phyloP scores from a whole-genome alignment of 2,329 filamentous ascomycete genomes.

The Rhynchosporium graminicola region DNA sequence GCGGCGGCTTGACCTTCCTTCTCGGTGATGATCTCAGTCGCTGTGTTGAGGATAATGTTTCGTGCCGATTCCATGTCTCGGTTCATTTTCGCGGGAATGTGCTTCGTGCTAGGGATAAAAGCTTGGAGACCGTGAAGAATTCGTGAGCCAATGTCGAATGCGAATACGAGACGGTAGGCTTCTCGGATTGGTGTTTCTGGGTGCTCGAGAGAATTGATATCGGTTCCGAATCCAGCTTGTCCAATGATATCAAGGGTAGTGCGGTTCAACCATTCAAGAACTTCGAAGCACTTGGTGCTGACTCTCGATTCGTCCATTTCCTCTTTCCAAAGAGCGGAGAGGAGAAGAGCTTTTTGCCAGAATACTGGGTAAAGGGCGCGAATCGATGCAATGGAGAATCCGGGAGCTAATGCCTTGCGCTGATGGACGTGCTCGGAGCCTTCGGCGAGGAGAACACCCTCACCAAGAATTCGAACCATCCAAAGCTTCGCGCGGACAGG shows the following conservation, averaged over 20 bases:
- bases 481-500: constrained; percentile 54
- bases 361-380: constrained; percentile 82
- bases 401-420: constrained; percentile 74
- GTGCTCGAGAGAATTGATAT: constrained; percentile 67
- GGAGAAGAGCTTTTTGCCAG: constrained; percentile 67
- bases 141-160: constrained; percentile 50
- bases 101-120: constrained; percentile 47
- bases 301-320: constrained; percentile 51
- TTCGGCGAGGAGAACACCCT: constrained; percentile 77
- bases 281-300: constrained; percentile 37
- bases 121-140: constrained; percentile 51
- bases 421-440: constrained; percentile 55
- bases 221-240: constrained; percentile 65
- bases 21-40: constrained; percentile 59
- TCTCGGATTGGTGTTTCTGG: constrained; percentile 58
- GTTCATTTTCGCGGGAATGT: constrained; percentile 64
- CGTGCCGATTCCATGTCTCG: constrained; percentile 63
- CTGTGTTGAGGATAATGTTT: constrained; percentile 62
- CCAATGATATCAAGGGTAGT: constrained; percentile 75
- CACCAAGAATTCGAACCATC: constrained; percentile 64
- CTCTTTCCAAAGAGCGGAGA: constrained; percentile 47
- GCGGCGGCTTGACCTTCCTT: constrained; percentile 62
- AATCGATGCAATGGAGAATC: constrained; percentile 79
- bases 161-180: constrained; percentile 53
- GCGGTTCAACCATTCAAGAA: constrained; percentile 58